phyloP scores from a whole-genome alignment of 371 early-diverging fungal genomes.

The Umbelopsis sp. region DNA sequence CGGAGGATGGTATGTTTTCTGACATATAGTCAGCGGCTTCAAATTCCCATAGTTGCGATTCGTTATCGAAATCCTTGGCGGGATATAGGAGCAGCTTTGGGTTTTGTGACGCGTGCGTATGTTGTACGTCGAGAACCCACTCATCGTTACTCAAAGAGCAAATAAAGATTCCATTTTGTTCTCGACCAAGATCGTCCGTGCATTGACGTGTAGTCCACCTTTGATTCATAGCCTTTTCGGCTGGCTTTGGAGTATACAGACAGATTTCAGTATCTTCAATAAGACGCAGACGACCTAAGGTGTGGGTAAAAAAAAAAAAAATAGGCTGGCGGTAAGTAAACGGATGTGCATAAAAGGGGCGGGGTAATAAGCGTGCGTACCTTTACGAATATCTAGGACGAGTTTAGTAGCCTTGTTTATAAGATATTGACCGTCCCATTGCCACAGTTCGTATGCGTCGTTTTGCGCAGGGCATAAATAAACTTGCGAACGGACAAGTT shows the following conservation, averaged over 20 bases:
- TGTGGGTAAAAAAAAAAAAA: too few relatives aligned
- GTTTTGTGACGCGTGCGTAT: conserved; percentile 6
- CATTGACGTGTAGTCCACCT: conserved; percentile 39
- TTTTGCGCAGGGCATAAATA: conserved; percentile 34
- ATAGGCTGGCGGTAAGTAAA: too few relatives aligned
- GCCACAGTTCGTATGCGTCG: conserved; percentile 44
- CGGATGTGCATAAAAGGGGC: too few relatives aligned
- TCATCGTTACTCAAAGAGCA: conserved; percentile 42
- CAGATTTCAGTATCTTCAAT: conserved; percentile 58
- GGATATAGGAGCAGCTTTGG: conserved; percentile 48
- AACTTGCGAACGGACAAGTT: conserved; percentile 43
- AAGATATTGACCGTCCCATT: conserved; percentile 46
- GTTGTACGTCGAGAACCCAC: conserved; percentile 51
- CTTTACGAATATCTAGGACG: conserved; percentile 55
- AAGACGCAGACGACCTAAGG: conserved; percentile 43
- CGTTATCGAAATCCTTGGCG: conserved; percentile 45
- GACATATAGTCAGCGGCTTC: conserved; percentile 31
- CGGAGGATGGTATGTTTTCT: conserved; percentile 19
- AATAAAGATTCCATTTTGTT: conserved; percentile 36
- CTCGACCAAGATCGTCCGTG: conserved; percentile 32
- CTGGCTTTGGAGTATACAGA: conserved; percentile 39
- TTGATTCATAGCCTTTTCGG: conserved; percentile 45
- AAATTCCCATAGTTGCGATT: conserved; percentile 50
- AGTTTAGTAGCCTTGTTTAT: conserved; percentile 44
- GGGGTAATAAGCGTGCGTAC: conserved; percentile 21